Evolutionary conservation across 2,329 filamentous ascomycete genomes (phyloP).

Genomic region (Cladobotryum mycophilum): DNA sequence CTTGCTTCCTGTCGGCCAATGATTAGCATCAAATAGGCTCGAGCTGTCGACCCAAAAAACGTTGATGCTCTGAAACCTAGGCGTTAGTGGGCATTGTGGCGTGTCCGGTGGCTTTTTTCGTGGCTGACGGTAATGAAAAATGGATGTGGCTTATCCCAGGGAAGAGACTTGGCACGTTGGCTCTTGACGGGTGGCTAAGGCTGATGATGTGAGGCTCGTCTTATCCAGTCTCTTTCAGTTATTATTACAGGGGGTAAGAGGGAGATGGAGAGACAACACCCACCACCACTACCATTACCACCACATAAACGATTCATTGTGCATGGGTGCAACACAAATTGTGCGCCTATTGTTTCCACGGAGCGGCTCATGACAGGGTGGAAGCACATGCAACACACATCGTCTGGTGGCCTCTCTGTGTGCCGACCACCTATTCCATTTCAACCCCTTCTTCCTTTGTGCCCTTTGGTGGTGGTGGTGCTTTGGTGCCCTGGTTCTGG

Average conservation of each 20-base stretch:
- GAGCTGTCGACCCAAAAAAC: background rate
- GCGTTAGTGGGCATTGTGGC: no score
- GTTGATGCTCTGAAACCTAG: background rate
- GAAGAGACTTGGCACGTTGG: no score
- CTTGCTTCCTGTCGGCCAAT: no score
- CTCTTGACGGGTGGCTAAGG: no score
- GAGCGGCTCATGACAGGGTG: constrained; percentile 1
- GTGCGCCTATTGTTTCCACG: background rate
- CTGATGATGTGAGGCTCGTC: no score
- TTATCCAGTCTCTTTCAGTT: no score
- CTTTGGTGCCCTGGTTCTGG: background rate
- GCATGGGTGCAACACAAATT: background rate
- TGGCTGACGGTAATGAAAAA: no score
- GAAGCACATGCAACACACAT: constrained; percentile 2
- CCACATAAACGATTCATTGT: background rate
- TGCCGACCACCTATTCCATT: background rate
- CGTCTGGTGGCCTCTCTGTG: background rate
- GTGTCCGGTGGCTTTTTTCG: no score
- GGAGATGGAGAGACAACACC: background rate
- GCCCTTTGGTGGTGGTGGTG: no score
- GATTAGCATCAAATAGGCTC: no score
- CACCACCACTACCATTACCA: background rate
- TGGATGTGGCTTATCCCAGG: no score
- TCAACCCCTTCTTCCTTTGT: background rate
- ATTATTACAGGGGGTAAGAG: background rate